Evolutionary conservation across 2,329 filamentous ascomycete species (phyloP), one percentile per base, ranked within the genome.

Genomic region (Bipolaris oryzae): DNA sequence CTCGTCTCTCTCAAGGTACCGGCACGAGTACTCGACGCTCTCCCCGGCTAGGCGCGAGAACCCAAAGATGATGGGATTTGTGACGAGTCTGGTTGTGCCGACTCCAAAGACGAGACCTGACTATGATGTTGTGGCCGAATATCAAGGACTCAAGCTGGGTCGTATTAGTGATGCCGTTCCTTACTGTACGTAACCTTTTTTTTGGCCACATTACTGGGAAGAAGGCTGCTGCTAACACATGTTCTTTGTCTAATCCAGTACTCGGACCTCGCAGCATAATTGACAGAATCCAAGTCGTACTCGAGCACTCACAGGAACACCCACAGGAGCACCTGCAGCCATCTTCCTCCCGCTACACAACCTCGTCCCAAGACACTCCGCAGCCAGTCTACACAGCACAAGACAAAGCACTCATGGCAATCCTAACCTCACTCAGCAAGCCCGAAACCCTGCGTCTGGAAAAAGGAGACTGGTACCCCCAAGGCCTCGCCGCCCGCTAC

Each of bases 141-240:
- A 48, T 15, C 44, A 45, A 13, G 55, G 55, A 13, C 28, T 57
- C 13, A 49, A 49, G 15, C 16, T 57, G 10, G 53, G 45, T 13
- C 39, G n/a, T 7, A 15, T 57, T 11, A 49, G 50, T 11, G 50
- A 53, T 18, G 55, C 55, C 5, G 11, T 57, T 13, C 55, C 55
- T 9, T 54, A 53, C n/a, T 10, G 55, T 54, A 44, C 15, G 55
- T 54, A 16, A 5, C 10, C 16, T 33, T 20, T n/a, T n/a, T 23
- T 18, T 7, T 5, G 10, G 13, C n/a, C 6, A 7, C 7, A 38
- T 18, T 4, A 13, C 5, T 33, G 7, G 7, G 16, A 33, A 15
- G 9, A 3, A 7, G 7, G 5, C 1, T 1, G 5, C 20, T 28
- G 28, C 44, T 54, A 13, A 43, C 44, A 16, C 10, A 23, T 9